phyloP scores from a whole-genome alignment of 768 basidiomycete species.

The Tricholoma bakamatsutake region DNA sequence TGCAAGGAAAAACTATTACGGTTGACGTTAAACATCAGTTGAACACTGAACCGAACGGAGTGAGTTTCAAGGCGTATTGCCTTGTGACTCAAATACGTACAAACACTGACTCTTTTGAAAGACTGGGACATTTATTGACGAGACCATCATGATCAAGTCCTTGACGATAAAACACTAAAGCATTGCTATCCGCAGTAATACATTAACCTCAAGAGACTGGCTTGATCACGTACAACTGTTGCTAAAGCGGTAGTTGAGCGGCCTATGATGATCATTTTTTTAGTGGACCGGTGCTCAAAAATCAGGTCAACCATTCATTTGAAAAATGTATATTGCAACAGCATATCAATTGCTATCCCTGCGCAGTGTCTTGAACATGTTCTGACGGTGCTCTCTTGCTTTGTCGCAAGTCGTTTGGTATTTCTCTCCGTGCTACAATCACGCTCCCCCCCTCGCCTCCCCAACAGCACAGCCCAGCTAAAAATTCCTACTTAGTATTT shows the following conservation, averaged over 20 bases:
- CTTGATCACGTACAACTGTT: too few species aligned
- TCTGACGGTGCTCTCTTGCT: background rate
- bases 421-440: background rate
- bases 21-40: background rate
- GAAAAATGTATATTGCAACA: background rate
- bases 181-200: too few species aligned
- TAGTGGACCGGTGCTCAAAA: background rate
- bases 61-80: background rate
- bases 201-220: too few species aligned
- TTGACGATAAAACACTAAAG: too few species aligned
- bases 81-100: background rate
- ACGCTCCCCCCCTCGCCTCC: background rate
- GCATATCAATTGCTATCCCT: background rate
- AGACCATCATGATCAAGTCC: too few species aligned
- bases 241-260: too few species aligned
- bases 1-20: background rate
- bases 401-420: background rate
- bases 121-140: too few species aligned
- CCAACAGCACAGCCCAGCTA: background rate
- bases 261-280: too few species aligned
- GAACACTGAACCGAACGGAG: too few species aligned
- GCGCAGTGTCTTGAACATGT: background rate
- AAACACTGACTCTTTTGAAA: background rate
- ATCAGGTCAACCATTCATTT: background rate
- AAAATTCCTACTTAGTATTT: background rate